Evolutionary conservation across 2,329 filamentous ascomycete species (phyloP), one percentile per base, ranked within the genome.

Genomic region (Lasiodiplodia hormozganensis): DNA sequence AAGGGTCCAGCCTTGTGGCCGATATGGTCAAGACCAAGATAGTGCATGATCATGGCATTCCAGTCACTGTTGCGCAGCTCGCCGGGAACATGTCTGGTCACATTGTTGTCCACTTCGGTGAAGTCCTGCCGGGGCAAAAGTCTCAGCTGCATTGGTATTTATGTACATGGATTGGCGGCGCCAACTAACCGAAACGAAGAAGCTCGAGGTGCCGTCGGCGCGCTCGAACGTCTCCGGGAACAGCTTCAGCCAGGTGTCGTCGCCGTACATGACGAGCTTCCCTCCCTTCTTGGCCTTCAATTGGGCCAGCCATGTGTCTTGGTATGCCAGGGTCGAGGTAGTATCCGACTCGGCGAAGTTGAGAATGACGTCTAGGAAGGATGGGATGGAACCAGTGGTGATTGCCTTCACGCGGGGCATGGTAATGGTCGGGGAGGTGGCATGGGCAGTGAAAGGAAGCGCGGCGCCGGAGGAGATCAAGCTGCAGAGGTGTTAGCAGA

Each of bases 321-420:
- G 96, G 34, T 87, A 87, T 16, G 92, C 90, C 28, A 99, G 87
- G 3, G 92, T 95, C 0, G 96, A 97, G 16, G 92, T 91, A 3
- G 93, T 95, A 77, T 99, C 96, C 21, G 90, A 94, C 80, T 99
- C 96, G 72, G 96, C 93, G 77, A 99, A 93, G 77, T 98, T 99
- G 69, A 99, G 86, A 70, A 99, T 97, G 18, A 97, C 91, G 79
- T 99, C 96, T 70, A 98, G 88, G 79, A 99, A 99, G 2, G 95
- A 98, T 3, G 96, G 96, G n/a, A 97, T 96, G 1, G 95, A 97
- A 70, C 96, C 96, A 1, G 96, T 98, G 0, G 96, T 99, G 71
- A 99, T 94, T 60, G 96, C 94, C 82, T 99, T 99, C 75, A 99
- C 90, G 70, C 95, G 90, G 52, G 96, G 96, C 96, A 99, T 98